phyloP scores from a whole-genome alignment of 78 protist species.

The Chrysochromulina tobinii region DNA sequence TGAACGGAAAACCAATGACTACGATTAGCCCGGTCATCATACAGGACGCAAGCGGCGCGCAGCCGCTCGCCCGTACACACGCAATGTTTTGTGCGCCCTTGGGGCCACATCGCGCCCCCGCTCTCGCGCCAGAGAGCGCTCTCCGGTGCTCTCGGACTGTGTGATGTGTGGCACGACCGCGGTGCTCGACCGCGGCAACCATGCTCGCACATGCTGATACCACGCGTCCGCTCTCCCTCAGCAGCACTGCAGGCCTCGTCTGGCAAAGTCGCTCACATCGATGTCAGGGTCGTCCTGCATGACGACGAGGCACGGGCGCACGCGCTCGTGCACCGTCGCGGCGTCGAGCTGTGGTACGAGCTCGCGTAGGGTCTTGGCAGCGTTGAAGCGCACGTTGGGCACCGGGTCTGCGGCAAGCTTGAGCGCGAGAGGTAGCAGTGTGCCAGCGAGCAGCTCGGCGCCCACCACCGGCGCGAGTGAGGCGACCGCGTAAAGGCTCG shows the following conservation, averaged over 20 bases:
- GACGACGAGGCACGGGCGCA: constrained; percentile 64
- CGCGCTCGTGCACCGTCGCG: constrained; percentile 45
- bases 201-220: no score
- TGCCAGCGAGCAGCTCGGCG: constrained; percentile 39
- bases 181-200: no score
- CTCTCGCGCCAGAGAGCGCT: no score
- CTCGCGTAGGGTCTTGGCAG: constrained; percentile 75
- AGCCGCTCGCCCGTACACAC: no score
- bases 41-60: no score
- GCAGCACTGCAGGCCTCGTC: constrained; percentile 1
- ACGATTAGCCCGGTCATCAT: no score
- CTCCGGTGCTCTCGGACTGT: no score
- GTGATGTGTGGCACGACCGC: no score
- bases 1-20: no score
- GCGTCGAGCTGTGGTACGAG: constrained; percentile 55
- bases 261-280: constrained; percentile 83
- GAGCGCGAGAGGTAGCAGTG: constrained; percentile 70
- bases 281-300: constrained; percentile 71
- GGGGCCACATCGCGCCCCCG: no score
- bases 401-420: constrained; percentile 77
- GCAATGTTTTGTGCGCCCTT: no score
- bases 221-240: no score
- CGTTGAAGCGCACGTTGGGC: constrained; percentile 93
- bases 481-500: constrained; percentile 34
- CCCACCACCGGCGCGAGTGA: constrained; percentile 71